Evolutionary conservation across 2,329 filamentous ascomycete genomes (phyloP).

Genomic region (Alternaria infectoria): DNA sequence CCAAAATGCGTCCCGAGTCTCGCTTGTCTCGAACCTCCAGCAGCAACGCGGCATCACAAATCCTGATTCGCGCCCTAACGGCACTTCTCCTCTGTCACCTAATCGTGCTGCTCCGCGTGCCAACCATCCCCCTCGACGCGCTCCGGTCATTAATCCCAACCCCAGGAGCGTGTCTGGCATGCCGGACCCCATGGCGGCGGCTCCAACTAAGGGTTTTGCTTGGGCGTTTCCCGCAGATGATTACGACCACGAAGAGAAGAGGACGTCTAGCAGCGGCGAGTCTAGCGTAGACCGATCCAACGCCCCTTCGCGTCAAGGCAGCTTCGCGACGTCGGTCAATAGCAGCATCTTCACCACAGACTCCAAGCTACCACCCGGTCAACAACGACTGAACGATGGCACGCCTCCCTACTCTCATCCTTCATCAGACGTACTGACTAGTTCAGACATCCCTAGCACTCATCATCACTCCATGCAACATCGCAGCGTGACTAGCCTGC

Average conservation of each 20-base stretch:
- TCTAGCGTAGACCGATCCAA: conserved; percentile 59
- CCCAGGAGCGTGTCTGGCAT: conserved; percentile 68
- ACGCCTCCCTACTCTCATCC: conserved; percentile 27
- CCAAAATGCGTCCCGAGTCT: conserved; percentile 77
- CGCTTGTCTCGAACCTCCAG: conserved; percentile 73
- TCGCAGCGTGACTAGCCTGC: conserved; percentile 70
- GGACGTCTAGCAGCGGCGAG: conserved; percentile 57
- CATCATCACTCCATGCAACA: conserved; percentile 82
- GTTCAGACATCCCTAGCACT: conserved; percentile 52
- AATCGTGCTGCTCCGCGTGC: conserved; percentile 44
- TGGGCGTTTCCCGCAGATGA: conserved; percentile 80
- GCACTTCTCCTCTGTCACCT: conserved; percentile 54
- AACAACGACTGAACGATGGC: conserved; percentile 73
- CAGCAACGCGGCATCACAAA: conserved; percentile 60
- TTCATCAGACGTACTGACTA: conserved; percentile 28
- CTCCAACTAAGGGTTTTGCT: conserved; percentile 81
- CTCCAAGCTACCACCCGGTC: conserved; percentile 73
- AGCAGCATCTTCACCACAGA: conserved; percentile 81
- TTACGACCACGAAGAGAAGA: conserved; percentile 61
- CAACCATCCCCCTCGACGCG: conserved; percentile 60
- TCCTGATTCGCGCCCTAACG: conserved; percentile 50
- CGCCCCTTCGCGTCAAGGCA: conserved; percentile 73
- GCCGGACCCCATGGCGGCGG: conserved; percentile 69
- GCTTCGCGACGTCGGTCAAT: conserved; percentile 76
- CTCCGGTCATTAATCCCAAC: conserved; percentile 75